These are phyloP conservation scores for Fusarium metavorans DNA, from an alignment of 2,329 filamentous ascomycete genomes.

Conservation along the genomic window DNA sequence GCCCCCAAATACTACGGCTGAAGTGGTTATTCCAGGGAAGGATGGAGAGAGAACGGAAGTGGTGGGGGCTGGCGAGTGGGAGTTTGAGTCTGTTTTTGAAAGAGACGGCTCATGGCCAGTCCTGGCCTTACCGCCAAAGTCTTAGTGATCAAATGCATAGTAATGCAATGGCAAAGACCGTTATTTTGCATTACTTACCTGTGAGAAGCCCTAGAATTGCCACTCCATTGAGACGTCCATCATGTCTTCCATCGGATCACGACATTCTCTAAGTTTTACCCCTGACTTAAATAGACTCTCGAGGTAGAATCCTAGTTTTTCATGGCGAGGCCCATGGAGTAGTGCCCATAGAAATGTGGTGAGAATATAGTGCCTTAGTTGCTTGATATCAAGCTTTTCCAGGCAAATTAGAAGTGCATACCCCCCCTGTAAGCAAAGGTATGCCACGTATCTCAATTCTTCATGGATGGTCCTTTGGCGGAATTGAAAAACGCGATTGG, in stretches of 20 bases:
- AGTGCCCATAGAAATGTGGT: not conserved
- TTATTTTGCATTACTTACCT: no score
- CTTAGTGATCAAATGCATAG: not conserved
- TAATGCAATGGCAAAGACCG: no score
- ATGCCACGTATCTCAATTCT: not conserved
- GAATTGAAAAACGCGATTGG: not conserved
- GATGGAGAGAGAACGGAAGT: not conserved
- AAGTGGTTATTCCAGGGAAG: not conserved
- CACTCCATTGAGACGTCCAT: no score
- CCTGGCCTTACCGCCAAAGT: not conserved
- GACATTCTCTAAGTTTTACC: no score
- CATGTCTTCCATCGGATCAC: no score
- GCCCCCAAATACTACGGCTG: not conserved
- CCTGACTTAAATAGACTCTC: not conserved
- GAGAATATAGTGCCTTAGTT: not conserved
- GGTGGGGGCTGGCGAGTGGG: slow-evolving; percentile 6
- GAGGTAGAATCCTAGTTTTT: not conserved
- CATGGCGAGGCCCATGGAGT: not conserved
- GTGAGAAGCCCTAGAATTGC: no score
- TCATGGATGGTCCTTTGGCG: not conserved
- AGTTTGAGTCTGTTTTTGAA: not conserved
- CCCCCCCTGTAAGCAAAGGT: not conserved
- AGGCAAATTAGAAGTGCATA: not conserved
- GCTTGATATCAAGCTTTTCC: not conserved
- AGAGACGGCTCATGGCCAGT: slow-evolving; percentile 13